phyloP scores from a whole-genome alignment of 306 rosid genomes.

The Cercis canadensis region DNA sequence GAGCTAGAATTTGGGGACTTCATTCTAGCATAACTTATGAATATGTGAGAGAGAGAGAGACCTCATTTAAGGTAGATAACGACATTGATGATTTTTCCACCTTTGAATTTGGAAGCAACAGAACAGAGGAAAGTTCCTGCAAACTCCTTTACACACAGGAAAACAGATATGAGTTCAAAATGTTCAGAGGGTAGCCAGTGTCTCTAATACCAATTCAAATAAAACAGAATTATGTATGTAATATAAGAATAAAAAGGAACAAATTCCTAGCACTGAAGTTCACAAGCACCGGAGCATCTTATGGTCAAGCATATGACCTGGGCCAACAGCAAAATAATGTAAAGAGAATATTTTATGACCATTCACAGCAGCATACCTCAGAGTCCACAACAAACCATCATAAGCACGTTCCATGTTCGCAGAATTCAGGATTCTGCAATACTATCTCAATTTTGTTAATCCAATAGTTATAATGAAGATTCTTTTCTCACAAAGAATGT shows the following conservation, averaged over 20 bases:
- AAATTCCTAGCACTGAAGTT: constrained; percentile 27
- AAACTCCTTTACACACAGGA: constrained; percentile 69
- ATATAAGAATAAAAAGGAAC: neutral
- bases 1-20: constrained; percentile 22
- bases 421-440: constrained; percentile 83
- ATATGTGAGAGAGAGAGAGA: constrained; percentile 37
- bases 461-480: constrained; percentile 25
- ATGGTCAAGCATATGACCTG: constrained; percentile 29
- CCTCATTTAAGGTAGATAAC: constrained; percentile 62
- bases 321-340: constrained; percentile 24
- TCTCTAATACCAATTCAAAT: constrained; percentile 21
- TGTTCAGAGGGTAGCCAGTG: constrained; percentile 26
- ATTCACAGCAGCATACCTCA: constrained; percentile 62
- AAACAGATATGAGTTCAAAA: constrained; percentile 47
- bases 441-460: constrained; percentile 40
- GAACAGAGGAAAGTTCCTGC: constrained; percentile 82
- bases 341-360: constrained; percentile 27
- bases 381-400: constrained; percentile 90
- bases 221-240: neutral
- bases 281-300: constrained; percentile 15
- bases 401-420: constrained; percentile 79
- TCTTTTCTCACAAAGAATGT: constrained; percentile 14
- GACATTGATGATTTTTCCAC: constrained; percentile 44
- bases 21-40: constrained; percentile 12
- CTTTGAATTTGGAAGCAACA: constrained; percentile 58